Percentiles rank a stretch among this genome's conserved stretches.
These are phyloP conservation scores for Trichothecium sympodiale DNA, from an alignment of 2,329 filamentous ascomycete species.

Conservation along the genomic window DNA sequence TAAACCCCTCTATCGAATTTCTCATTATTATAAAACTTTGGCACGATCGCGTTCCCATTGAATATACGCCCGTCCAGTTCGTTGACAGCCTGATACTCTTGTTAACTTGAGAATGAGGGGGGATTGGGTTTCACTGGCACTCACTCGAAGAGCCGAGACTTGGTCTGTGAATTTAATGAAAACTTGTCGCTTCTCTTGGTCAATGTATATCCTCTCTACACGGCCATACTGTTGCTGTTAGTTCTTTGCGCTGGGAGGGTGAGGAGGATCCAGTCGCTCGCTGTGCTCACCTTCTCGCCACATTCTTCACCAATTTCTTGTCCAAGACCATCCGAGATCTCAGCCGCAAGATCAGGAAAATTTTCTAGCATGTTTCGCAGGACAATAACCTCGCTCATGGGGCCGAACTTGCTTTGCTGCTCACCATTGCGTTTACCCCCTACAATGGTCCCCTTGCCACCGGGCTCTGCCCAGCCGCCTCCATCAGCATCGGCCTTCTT, in stretches of 20 bases:
- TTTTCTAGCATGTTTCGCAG: constrained; percentile 77
- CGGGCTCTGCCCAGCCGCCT: constrained; percentile 62
- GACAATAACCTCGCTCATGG: constrained; percentile 74
- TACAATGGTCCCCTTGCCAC: constrained; percentile 66
- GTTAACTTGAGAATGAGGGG: constrained; percentile 3
- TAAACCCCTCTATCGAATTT: constrained; percentile 66
- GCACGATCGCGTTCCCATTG: constrained; percentile 74
- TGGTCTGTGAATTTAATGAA: constrained; percentile 90
- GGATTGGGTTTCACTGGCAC: constrained; percentile 18
- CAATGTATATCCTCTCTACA: constrained; percentile 70
- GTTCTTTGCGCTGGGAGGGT: not conserved
- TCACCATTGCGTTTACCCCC: constrained; percentile 53
- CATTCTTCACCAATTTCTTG: constrained; percentile 97
- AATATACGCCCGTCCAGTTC: constrained; percentile 81
- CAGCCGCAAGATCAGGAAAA: constrained; percentile 63
- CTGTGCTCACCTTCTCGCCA: constrained; percentile 52
- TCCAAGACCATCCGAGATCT: constrained; percentile 64
- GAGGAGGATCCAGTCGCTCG: no score
- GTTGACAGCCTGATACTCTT: constrained; percentile 60
- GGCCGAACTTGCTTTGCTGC: constrained; percentile 44
- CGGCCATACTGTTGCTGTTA: constrained; percentile 54
- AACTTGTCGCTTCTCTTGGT: constrained; percentile 54
- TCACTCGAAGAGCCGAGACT: constrained; percentile 72
- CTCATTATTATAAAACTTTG: constrained; percentile 71
- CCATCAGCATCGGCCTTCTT: constrained; percentile 70